Percentiles rank a stretch among this genome's conserved stretches.
Conservation (phyloP, 2,329 filamentous ascomycete genomes). For the Ophiostoma ulmi region DNA sequence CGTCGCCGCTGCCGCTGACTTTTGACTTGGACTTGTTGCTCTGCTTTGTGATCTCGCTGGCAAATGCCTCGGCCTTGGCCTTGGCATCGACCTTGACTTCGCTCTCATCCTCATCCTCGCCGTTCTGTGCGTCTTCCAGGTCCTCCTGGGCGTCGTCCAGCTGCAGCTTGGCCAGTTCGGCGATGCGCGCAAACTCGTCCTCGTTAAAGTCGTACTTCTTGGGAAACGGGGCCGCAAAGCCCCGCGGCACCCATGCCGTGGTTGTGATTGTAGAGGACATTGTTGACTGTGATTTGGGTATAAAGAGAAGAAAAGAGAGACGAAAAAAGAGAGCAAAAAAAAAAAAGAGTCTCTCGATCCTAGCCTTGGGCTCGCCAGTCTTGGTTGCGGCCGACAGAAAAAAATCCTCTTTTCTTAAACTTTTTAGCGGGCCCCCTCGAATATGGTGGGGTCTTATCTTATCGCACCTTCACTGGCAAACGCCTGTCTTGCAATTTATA, state of each 20-base stretch:
- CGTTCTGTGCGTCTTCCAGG: conserved; percentile 61
- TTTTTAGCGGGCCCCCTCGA: conserved; percentile 34
- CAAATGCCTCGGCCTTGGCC: conserved; percentile 21
- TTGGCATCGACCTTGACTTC: conserved; percentile 25
- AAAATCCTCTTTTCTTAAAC: conserved; percentile 31
- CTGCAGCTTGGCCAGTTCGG: conserved; percentile 68
- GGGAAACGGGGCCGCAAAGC: conserved; percentile 70
- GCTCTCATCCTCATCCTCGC: conserved; percentile 25
- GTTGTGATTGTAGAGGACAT: conserved; percentile 59
- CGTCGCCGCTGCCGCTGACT: conserved; percentile 24
- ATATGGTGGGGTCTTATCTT: conserved; percentile 36
- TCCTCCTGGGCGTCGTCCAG: conserved; percentile 90
- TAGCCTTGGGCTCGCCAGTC: background rate
- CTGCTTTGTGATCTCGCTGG: conserved; percentile 27
- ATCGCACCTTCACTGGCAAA: conserved; percentile 26
- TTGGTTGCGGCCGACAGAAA: conserved; percentile 24
- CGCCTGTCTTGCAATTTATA: background rate
- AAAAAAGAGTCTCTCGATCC: conserved; percentile 7
- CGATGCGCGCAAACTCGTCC: conserved; percentile 69
- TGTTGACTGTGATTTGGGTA: background rate
- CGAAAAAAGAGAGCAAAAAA: conserved; percentile 11
- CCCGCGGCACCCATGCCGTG: conserved; percentile 69
- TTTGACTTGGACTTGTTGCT: conserved; percentile 30
- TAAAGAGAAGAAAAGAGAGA: background rate
- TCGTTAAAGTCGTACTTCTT: conserved; percentile 71